These are phyloP conservation scores for Exophiala alcalophila DNA, from an alignment of 2,329 filamentous ascomycete genomes.

Conservation along the genomic window DNA sequence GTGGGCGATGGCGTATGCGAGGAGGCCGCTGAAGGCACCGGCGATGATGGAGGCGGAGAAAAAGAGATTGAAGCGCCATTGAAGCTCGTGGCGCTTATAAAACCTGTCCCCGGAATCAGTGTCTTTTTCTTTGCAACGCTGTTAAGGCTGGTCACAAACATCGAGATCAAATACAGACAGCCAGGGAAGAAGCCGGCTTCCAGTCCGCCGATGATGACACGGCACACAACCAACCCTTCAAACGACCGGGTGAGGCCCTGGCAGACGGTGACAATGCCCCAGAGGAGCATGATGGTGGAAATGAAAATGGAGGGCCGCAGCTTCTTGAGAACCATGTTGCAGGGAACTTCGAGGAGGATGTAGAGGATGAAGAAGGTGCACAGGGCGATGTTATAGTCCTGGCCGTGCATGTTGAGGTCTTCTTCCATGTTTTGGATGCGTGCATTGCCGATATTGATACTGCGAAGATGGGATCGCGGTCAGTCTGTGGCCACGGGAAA, in stretches of 20 bases:
- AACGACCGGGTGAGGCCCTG: slow-evolving; percentile 35
- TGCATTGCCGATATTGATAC: slow-evolving; percentile 51
- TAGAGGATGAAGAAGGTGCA: slow-evolving; percentile 29
- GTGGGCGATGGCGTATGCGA: slow-evolving; percentile 52
- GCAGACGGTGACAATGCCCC: slow-evolving; percentile 42
- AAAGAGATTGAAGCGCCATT: slow-evolving; percentile 38
- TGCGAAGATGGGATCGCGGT: too few relatives aligned
- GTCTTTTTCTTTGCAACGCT: not conserved
- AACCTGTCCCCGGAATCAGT: slow-evolving; percentile 28
- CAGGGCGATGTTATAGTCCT: slow-evolving; percentile 37
- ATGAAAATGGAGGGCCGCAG: slow-evolving; percentile 29
- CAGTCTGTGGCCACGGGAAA: too few relatives aligned
- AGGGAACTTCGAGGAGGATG: slow-evolving; percentile 40
- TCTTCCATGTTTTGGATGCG: slow-evolving; percentile 45
- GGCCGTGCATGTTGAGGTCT: slow-evolving; percentile 44
- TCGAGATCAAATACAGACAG: slow-evolving; percentile 29
- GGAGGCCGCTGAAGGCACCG: slow-evolving; percentile 45
- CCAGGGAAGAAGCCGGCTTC: slow-evolving; percentile 42
- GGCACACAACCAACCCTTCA: slow-evolving; percentile 33
- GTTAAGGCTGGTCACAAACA: slow-evolving; percentile 17
- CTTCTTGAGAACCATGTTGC: slow-evolving; percentile 45
- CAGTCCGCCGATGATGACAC: slow-evolving; percentile 35
- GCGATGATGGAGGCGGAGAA: slow-evolving; percentile 40
- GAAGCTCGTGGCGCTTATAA: slow-evolving; percentile 41
- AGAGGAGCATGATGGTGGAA: slow-evolving; percentile 24